These are phyloP conservation scores for Ceratopteris richardii DNA, from an alignment of 75 land plant species.

Conservation along the genomic window DNA sequence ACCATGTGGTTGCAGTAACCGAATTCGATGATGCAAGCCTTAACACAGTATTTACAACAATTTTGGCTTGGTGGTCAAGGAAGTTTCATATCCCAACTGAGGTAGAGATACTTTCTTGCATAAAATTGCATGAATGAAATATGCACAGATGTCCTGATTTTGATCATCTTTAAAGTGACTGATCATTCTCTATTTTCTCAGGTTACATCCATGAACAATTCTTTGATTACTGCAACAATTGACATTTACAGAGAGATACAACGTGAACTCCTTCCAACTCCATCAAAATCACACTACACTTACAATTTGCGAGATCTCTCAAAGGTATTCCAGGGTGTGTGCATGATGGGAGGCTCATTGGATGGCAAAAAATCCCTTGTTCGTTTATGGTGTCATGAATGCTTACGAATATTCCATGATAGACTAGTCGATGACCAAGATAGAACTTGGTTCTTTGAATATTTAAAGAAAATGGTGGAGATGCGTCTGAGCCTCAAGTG, in stretches of 20 bases:
- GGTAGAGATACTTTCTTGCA: constrained; percentile 7
- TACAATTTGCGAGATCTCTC: constrained; percentile 34
- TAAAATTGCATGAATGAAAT: background rate
- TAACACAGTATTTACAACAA: constrained; percentile 17
- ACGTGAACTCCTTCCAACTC: constrained; percentile 34
- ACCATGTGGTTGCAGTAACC: constrained; percentile 23
- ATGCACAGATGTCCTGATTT: too few relatives aligned
- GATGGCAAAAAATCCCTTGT: constrained; percentile 24
- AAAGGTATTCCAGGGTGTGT: constrained; percentile 37
- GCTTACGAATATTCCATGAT: constrained; percentile 32
- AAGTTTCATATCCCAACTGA: constrained; percentile 24
- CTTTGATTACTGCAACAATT: constrained; percentile 21
- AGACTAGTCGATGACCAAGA: constrained; percentile 30
- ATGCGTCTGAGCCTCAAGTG: constrained; percentile 12
- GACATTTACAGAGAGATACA: constrained; percentile 27
- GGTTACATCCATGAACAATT: constrained; percentile 13
- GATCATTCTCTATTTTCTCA: background rate
- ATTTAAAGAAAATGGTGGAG: constrained; percentile 16
- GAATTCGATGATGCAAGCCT: constrained; percentile 31
- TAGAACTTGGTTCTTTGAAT: constrained; percentile 22
- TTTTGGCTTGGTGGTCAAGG: constrained; percentile 33
- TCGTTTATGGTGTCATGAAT: constrained; percentile 34
- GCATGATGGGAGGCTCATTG: constrained; percentile 26
- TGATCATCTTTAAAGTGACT: too few relatives aligned
- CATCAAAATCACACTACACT: constrained; percentile 28